phyloP scores from a whole-genome alignment of 225 moss, liverwort and hornwort genomes.

The Asterella californica region DNA sequence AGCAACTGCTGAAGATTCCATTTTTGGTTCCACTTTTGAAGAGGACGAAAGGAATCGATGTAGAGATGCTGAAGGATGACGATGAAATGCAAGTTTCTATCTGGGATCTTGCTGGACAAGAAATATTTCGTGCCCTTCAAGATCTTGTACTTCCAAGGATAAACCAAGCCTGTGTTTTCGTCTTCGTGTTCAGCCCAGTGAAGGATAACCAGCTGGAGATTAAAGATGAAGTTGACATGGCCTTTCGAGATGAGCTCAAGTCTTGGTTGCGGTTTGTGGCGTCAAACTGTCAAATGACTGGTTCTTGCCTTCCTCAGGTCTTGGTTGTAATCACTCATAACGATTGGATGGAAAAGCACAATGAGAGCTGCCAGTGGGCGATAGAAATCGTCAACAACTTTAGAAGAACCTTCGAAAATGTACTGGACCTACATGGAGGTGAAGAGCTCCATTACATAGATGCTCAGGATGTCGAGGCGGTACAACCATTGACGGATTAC shows the following conservation, averaged over 20 bases:
- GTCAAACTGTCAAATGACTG: background rate
- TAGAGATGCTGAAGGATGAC: background rate
- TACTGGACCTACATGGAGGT: background rate
- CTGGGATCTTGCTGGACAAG: background rate
- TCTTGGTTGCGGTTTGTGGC: conserved; percentile 1
- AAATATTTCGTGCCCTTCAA: conserved; percentile 1
- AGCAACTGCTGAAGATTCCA: too few species aligned
- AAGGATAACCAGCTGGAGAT: background rate
- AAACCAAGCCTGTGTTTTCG: background rate
- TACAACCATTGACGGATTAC: background rate
- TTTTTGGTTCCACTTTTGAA: too few species aligned
- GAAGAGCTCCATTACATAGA: background rate
- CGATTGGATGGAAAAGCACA: background rate
- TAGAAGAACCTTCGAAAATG: background rate
- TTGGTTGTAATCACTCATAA: background rate
- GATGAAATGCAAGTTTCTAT: background rate
- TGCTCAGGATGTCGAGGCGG: background rate
- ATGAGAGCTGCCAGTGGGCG: background rate
- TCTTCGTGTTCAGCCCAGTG: background rate
- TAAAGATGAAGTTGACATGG: background rate
- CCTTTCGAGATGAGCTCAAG: background rate
- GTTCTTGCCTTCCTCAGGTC: background rate
- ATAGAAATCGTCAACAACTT: background rate
- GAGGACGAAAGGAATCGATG: conserved; percentile 8
- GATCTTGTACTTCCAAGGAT: background rate